Evolutionary conservation across 148 eudicot species (phyloP), one percentile per base, ranked within the genome.

Genomic region (Drosera capensis): DNA sequence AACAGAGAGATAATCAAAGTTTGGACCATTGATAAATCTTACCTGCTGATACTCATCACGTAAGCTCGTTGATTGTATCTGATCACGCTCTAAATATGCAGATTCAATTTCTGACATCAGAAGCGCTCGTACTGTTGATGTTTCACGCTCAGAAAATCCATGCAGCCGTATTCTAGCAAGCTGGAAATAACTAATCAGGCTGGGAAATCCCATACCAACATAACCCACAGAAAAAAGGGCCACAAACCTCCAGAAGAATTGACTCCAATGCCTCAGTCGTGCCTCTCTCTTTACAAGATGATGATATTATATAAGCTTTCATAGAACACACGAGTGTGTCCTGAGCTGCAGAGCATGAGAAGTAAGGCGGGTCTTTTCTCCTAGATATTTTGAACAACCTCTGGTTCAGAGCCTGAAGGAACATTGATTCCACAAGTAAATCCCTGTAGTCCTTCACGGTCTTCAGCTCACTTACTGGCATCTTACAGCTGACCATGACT

Each of bases 81-180:
- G 79, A 39, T 85, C 90, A 30, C 95, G 79, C 63, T 80, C 92
- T 54, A 85, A 52, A 70, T 69, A 85, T 28, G 82, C 72, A 65
- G 92, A 85, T 60, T 85, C 95, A 37, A 85, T 80, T 42, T 74
- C 95, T 19, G 95, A 71, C 78, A 85, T 65, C 41, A 77, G 54
- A 47, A 63, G 49, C 29, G 90, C 78, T 18, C 80, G 68, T 19
- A 66, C 72, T 28, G 75, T 57, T 25, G 80, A 67, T 55, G 77
- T 66, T 57, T 85, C 95, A 31, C 80, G 78, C 28, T 85, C 95
- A 49, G 95, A 74, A 66, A 80, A 85, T 46, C 70, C 73, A 49
- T 80, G 76, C 9, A 70, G 26, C 21, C 92, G 68, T 54, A 77
- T 68, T 55, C 82, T 72, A 9, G 82, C 73, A 42, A 85, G 66